A percentile compares a stretch with the other conserved stretches of the same genome.
These are phyloP conservation scores for Nissolia schottii DNA, from an alignment of 306 rosid genomes.

Conservation along the genomic window DNA sequence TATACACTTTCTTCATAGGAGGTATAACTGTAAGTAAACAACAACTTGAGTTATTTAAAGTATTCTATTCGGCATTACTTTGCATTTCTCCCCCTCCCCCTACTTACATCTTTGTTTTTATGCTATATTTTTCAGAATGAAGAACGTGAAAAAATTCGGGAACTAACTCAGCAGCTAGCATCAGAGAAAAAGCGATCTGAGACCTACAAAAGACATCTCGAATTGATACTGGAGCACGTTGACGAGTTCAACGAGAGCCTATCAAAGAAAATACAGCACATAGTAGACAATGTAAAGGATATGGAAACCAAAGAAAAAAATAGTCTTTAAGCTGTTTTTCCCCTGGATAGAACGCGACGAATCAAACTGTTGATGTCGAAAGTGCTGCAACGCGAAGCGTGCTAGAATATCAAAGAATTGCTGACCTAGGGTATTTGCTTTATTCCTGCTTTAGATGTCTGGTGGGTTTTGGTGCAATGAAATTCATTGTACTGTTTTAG, in stretches of 20 bases:
- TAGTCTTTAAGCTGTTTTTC: neutral
- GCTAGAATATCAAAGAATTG: conserved; percentile 22
- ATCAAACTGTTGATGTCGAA: conserved; percentile 18
- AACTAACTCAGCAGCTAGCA: conserved; percentile 81
- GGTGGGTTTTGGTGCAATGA: conserved; percentile 38
- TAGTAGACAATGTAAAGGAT: conserved; percentile 82
- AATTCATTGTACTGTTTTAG: conserved; percentile 33
- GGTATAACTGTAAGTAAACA: neutral
- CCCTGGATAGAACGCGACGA: neutral
- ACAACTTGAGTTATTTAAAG: neutral
- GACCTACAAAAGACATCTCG: conserved; percentile 87
- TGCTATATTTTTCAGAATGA: conserved; percentile 55
- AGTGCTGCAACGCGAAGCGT: conserved; percentile 22
- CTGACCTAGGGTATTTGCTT: conserved; percentile 29
- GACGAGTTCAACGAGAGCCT: conserved; percentile 83
- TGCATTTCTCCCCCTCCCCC: neutral
- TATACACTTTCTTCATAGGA: neutral
- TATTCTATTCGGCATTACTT: neutral
- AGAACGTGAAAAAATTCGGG: conserved; percentile 86
- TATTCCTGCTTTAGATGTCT: conserved; percentile 31
- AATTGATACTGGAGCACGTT: conserved; percentile 79
- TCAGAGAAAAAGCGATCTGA: conserved; percentile 85
- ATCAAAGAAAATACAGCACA: conserved; percentile 82
- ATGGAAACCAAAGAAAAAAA: conserved; percentile 64
- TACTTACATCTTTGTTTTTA: conserved; percentile 12